Evolutionary conservation across 2,329 filamentous ascomycete genomes (phyloP), one percentile per base, ranked within the genome.

Genomic region (Ceratocystis ficicola): DNA sequence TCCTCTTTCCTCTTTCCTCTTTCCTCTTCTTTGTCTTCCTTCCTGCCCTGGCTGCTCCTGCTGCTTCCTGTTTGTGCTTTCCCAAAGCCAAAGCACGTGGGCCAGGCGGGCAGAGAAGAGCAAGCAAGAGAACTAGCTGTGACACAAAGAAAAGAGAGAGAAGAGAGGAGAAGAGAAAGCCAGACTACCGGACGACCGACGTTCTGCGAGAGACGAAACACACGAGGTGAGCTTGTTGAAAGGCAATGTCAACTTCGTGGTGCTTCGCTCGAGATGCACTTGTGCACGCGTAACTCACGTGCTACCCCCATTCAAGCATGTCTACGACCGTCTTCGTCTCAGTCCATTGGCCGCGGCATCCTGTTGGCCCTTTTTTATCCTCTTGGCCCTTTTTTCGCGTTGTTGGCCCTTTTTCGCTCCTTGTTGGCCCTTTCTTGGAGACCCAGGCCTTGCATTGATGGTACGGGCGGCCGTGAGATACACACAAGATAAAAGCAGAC

Each of bases 261-360:
- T 41, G 36, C 10, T 41, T 41, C 36, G 36, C 36, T 15, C 36
- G 15, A 15, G 10, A 15, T 2, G 46, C 20, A 48, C 50, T 25
- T 57, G 52, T 25, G 17, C 4, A 57, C 12, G 10, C 22, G 22
- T 30, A 32, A 12, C 52, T n/a, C n/a, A 30, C 22, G 52, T 28
- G 17, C 15, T 30, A 7, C 25, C 52, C 6, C 52, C 17, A 48
- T 62, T 20, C 10, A 30, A 41, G 22, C 44, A 32, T 25, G 5
- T n/a, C n/a, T 41, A 32, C 6, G 3, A 15, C 52, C 52, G 52
- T n/a, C 36, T 41, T 41, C 36, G 36, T 41, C 36, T 41, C 36
- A 15, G 25, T 28, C 8, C 22, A n/a, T 57, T 57, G 52, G 25
- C 52, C 52, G 52, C 52, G 52, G 52, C 52, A 57, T 57, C 52